phyloP scores from a whole-genome alignment of 2,329 filamentous ascomycete species.

The Orbilia blumenaviensis region DNA sequence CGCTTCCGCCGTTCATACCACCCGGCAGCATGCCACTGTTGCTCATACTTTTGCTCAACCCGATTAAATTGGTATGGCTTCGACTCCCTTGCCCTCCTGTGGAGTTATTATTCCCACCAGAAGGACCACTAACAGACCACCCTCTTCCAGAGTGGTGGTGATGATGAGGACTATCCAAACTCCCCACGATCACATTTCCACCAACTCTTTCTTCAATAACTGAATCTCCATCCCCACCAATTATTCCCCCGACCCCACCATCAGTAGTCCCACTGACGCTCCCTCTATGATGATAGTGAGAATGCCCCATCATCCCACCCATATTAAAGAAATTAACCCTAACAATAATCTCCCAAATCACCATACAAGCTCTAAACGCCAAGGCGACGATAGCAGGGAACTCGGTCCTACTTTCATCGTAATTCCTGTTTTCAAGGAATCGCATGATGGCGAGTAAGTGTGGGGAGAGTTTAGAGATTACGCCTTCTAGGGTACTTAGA shows the following conservation, averaged over 20 bases:
- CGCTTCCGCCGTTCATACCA: slow-evolving; percentile 25
- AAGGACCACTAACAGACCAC: slow-evolving; percentile 21
- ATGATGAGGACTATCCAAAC: slow-evolving; percentile 22
- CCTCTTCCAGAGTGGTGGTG: slow-evolving; percentile 50
- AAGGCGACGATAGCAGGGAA: slow-evolving; percentile 56
- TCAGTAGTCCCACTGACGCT: neutral
- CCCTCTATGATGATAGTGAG: no score
- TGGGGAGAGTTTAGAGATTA: slow-evolving; percentile 51
- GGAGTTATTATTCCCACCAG: neutral
- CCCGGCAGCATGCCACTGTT: slow-evolving; percentile 22
- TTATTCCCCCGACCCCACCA: no score
- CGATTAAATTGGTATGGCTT: slow-evolving; percentile 27
- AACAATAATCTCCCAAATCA: slow-evolving; percentile 57
- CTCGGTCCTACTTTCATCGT: slow-evolving; percentile 56
- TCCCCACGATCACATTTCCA: slow-evolving; percentile 37
- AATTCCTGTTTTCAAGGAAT: slow-evolving; percentile 54
- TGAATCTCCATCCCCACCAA: slow-evolving; percentile 9
- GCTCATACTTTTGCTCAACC: slow-evolving; percentile 43
- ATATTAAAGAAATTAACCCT: slow-evolving; percentile 54
- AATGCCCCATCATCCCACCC: slow-evolving; percentile 21
- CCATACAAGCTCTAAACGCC: slow-evolving; percentile 58
- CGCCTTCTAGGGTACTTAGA: slow-evolving; percentile 28
- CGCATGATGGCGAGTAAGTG: slow-evolving; percentile 56
- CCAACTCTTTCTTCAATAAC: slow-evolving; percentile 32
- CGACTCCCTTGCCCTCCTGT: neutral